Percentiles rank a stretch among this genome's conserved stretches.
Conservation (phyloP, 1,284 basidiomycete genomes). For the Cryptococcus hybrid region DNA sequence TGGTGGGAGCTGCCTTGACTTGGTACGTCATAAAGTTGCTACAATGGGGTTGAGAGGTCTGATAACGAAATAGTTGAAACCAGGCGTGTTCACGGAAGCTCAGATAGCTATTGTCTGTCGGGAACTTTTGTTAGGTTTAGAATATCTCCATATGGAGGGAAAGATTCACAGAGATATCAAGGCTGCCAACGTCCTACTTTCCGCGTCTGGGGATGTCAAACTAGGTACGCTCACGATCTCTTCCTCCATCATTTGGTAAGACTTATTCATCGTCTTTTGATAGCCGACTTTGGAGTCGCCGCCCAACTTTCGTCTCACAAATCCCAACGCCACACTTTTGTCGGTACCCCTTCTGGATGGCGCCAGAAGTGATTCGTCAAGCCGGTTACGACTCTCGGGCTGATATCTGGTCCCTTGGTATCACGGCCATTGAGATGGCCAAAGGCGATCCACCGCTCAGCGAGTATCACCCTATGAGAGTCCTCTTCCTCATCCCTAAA, state of each 20-base stretch:
- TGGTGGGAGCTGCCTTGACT: slow-evolving; percentile 95
- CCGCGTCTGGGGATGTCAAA: slow-evolving; percentile 88
- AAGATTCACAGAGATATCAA: slow-evolving; percentile 99
- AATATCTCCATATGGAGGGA: slow-evolving; percentile 88
- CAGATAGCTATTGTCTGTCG: slow-evolving; percentile 94
- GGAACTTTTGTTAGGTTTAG: slow-evolving; percentile 88
- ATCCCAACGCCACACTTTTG: slow-evolving; percentile 90
- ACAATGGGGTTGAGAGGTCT: neutral
- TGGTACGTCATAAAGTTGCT: slow-evolving; percentile 51
- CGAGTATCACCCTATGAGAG: slow-evolving; percentile 83
- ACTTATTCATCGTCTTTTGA: neutral
- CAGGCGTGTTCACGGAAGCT: slow-evolving; percentile 82
- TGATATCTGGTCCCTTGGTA: slow-evolving; percentile 95
- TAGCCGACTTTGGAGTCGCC: slow-evolving; percentile 95
- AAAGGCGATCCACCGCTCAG: slow-evolving; percentile 91
- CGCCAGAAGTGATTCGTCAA: slow-evolving; percentile 95
- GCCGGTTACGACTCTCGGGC: slow-evolving; percentile 95
- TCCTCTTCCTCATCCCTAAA: slow-evolving; percentile 87
- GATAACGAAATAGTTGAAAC: slow-evolving; percentile 61
- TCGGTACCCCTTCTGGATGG: slow-evolving; percentile 99
- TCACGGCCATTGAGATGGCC: slow-evolving; percentile 92
- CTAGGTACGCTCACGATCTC: slow-evolving; percentile 54
- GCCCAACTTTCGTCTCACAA: slow-evolving; percentile 83
- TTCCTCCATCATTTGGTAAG: neutral
- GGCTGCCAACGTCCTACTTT: slow-evolving; percentile 92